Evolutionary conservation across 345 rosid species (phyloP).

Genomic region (Excoecaria cochinchinensis): DNA sequence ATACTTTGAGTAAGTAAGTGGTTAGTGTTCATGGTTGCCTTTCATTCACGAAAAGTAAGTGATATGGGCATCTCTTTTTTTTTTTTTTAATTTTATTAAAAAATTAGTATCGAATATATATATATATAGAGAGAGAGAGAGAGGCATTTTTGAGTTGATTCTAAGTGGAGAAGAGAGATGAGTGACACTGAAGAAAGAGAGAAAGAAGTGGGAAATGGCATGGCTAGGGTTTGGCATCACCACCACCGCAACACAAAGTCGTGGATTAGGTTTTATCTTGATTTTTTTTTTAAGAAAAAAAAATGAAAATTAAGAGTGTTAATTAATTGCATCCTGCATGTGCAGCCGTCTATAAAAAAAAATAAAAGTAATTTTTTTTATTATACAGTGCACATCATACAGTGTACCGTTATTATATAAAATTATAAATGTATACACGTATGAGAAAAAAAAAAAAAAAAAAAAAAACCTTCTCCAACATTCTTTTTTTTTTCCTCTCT

Average conservation of each 20-base stretch:
- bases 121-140: no score
- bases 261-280: constrained; percentile 67
- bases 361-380: no score
- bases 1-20: constrained; percentile 87
- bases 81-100: constrained; percentile 3
- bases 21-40: constrained; percentile 82
- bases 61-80: constrained; percentile 56
- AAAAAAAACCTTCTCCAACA: background rate
- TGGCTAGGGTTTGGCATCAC: constrained; percentile 55
- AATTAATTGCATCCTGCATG: no score
- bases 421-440: no score
- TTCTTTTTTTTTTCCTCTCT: background rate
- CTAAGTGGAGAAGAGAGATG: constrained; percentile 40
- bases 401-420: no score
- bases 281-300: constrained; percentile 10
- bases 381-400: no score
- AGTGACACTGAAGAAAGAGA: constrained; percentile 26
- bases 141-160: background rate
- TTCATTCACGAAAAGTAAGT: constrained; percentile 87
- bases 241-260: constrained; percentile 63
- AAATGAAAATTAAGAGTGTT: background rate
- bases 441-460: background rate
- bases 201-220: constrained; percentile 25
- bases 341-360: no score
- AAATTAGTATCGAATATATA: background rate